Evolutionary conservation across 257 asterid genomes (phyloP), one percentile per base, ranked within the genome.

Genomic region (Fraxinus cuspidata): DNA sequence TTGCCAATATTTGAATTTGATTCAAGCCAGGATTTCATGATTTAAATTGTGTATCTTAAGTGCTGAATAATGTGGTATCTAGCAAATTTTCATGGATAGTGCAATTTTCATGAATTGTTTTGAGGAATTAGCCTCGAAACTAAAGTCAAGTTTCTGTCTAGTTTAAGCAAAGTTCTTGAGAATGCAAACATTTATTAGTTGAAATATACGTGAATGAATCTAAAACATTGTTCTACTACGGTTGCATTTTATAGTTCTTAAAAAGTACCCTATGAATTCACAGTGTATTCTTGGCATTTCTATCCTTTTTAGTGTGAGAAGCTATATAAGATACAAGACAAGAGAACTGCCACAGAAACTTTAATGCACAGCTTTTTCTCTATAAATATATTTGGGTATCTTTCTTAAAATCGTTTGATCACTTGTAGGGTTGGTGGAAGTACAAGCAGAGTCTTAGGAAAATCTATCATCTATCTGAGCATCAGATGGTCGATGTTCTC

Each of bases 1-100:
- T 44, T 72, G 68, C 56, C 53, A 1, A 63, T 12, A 77, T 76
- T 78, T 40, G 72, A 19, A 78, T 63, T 28, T 72, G 77, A 65
- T 74, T 84, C 2, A 31, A 40, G 13, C 28, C 13, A 58, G 51
- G 28, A 31, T 75, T 74, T 19, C 18, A 0, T 10, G 5, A 25
- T 63, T 23, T 63, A 63, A 27, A 63, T 27, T 23, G 4, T 21
- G 31, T 25, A 60, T 23, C 35, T 63, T 12, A 10, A 9, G 35
- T 67, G 64, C 29, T 67, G 37, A 21, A 63, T 40, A 29, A 38
- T 60, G 56, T 38, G 38, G 63, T 69, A 27, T 77, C 16, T 42
- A 11, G 42, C 66, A 37, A 56, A 3, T 63, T 64, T 65, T 77
- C 10, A 27, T 2, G 6, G 23, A 35, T 60, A 6, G 10, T 23